phyloP scores from a whole-genome alignment of 1,284 basidiomycete species.

The Xerocomus nothofagi region DNA sequence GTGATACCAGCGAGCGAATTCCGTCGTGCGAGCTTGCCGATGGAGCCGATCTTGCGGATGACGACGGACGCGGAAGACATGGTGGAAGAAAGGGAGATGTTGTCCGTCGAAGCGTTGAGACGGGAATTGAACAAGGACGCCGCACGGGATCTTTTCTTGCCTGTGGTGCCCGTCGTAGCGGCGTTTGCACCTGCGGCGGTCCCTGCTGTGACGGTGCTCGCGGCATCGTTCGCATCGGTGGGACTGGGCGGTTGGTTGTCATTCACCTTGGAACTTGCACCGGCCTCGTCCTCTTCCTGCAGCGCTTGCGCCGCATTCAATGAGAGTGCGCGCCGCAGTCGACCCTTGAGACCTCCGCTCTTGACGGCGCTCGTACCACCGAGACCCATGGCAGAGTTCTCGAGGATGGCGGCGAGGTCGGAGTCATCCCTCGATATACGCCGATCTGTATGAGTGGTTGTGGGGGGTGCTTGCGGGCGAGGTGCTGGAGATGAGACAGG shows the following conservation, averaged over 20 bases:
- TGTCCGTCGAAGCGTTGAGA: slow-evolving; percentile 93
- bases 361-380: slow-evolving; percentile 40
- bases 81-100: slow-evolving; percentile 96
- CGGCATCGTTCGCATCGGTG: slow-evolving; percentile 29
- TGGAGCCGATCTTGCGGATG: slow-evolving; percentile 94
- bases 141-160: slow-evolving; percentile 68
- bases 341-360: slow-evolving; percentile 71
- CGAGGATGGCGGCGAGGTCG: slow-evolving; percentile 60
- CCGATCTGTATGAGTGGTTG: slow-evolving; percentile 48
- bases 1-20: slow-evolving; percentile 92
- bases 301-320: slow-evolving; percentile 60
- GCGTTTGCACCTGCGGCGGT: slow-evolving; percentile 6
- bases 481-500: slow-evolving; percentile 9
- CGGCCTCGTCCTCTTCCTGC: slow-evolving; percentile 51
- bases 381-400: slow-evolving; percentile 45
- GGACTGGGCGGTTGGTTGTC: slow-evolving; percentile 22
- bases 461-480: slow-evolving; percentile 17
- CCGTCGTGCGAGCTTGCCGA: slow-evolving; percentile 88
- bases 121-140: slow-evolving; percentile 85
- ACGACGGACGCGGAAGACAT: slow-evolving; percentile 96
- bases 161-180: slow-evolving; percentile 40
- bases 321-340: slow-evolving; percentile 73
- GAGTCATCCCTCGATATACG: slow-evolving; percentile 78
- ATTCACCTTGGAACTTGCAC: slow-evolving; percentile 32
- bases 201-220: slow-evolving; percentile 26